Percentiles rank a stretch among this genome's conserved stretches.
phyloP scores from a whole-genome alignment of 495 filamentous ascomycete genomes.

The Aspergillus mulundensis region DNA sequence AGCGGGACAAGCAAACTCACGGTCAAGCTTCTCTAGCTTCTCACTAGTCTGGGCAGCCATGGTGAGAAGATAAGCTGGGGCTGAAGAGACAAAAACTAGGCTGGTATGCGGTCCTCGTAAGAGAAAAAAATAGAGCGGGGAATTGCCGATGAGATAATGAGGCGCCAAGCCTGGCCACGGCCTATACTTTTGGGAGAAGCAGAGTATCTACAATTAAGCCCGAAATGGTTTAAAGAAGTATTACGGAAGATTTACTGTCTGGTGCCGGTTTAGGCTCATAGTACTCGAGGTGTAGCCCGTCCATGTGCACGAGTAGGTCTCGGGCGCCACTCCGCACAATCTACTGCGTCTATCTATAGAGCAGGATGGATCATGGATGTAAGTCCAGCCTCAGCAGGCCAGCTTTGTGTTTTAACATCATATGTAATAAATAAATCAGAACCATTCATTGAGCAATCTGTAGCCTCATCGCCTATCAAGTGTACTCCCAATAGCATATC shows the following conservation, averaged over 20 bases:
- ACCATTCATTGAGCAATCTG: no score
- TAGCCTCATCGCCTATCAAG: no score
- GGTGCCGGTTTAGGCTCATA: not conserved
- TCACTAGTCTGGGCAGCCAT: constrained; percentile 54
- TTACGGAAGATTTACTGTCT: not conserved
- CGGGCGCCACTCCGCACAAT: not conserved
- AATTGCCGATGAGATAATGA: constrained; percentile 10
- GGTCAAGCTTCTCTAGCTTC: constrained; percentile 49
- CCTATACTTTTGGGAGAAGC: not conserved
- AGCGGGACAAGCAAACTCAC: constrained; percentile 28
- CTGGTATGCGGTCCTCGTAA: constrained; percentile 3
- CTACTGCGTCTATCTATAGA: not conserved
- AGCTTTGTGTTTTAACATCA: not conserved
- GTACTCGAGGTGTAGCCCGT: not conserved
- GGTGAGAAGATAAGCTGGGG: constrained; percentile 19
- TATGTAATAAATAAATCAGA: no score
- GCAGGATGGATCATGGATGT: no score
- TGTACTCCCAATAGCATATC: not conserved
- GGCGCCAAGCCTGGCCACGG: constrained; percentile 7
- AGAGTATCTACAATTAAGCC: not conserved
- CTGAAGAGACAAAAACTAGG: constrained; percentile 6
- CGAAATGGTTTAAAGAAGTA: not conserved
- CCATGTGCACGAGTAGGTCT: not conserved
- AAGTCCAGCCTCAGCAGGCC: not conserved
- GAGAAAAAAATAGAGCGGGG: constrained; percentile 17